Evolutionary conservation across 768 basidiomycete species (phyloP).

Genomic region (Boletellus ananas): DNA sequence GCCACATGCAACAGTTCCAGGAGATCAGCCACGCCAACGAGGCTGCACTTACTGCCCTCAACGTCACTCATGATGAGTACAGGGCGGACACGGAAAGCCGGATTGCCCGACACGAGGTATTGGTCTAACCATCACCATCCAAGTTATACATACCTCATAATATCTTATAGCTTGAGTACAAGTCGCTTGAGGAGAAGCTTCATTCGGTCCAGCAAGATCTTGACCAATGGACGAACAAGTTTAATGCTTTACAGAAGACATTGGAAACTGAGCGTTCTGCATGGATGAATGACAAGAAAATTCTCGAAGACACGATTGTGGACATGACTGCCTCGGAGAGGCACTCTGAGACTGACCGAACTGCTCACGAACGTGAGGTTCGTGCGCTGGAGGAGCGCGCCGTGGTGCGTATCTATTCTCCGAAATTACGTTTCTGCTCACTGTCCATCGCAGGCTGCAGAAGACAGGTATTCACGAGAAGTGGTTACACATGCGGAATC

Average conservation of each 20-base stretch:
- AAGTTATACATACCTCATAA: neutral
- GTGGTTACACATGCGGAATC: conserved; percentile 84
- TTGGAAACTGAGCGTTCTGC: conserved; percentile 66
- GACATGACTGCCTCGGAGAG: conserved; percentile 76
- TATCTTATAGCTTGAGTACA: conserved; percentile 53
- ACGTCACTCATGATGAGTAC: conserved; percentile 76
- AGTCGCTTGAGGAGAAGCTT: conserved; percentile 61
- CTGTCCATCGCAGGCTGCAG: conserved; percentile 49
- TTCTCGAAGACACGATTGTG: conserved; percentile 76
- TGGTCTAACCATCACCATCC: neutral
- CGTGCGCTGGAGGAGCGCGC: conserved; percentile 65
- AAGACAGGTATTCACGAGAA: conserved; percentile 77
- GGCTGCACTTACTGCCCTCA: conserved; percentile 65
- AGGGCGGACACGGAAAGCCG: conserved; percentile 68
- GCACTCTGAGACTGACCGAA: conserved; percentile 58
- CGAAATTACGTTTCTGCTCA: neutral
- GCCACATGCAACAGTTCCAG: conserved; percentile 80
- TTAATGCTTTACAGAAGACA: conserved; percentile 56
- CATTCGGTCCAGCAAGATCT: conserved; percentile 53
- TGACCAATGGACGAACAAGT: conserved; percentile 42
- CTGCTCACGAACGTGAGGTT: conserved; percentile 61
- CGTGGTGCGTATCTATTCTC: conserved; percentile 40
- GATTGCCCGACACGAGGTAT: conserved; percentile 63
- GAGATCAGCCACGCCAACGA: conserved; percentile 84
- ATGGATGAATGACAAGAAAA: conserved; percentile 78